Conservation (phyloP, 805 yeast species). For the Yamadazyma laniorum region DNA sequence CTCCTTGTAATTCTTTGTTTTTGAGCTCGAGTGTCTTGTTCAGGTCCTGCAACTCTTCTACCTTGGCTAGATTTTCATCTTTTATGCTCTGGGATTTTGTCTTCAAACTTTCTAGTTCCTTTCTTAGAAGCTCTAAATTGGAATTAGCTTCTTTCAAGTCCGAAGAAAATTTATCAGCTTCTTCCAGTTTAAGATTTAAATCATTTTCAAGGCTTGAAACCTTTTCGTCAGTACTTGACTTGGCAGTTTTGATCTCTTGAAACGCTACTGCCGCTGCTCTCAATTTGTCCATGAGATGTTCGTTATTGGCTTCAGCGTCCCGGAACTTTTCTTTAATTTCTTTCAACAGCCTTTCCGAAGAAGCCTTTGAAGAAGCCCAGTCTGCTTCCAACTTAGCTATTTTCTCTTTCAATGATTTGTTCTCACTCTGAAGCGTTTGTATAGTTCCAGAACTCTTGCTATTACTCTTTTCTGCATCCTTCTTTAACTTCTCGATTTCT, state of each 20-base stretch:
- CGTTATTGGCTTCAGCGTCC: slow-evolving; percentile 31
- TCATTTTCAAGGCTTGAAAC: slow-evolving; percentile 14
- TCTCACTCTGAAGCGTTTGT: slow-evolving; percentile 20
- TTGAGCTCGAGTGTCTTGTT: not conserved
- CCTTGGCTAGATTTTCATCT: not conserved
- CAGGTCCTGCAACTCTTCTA: not conserved
- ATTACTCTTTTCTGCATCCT: slow-evolving; percentile 34
- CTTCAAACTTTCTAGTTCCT: slow-evolving; percentile 1
- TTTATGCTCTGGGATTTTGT: not conserved
- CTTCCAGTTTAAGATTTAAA: slow-evolving; percentile 14
- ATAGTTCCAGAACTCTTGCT: slow-evolving; percentile 21
- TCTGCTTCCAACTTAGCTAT: slow-evolving; percentile 21
- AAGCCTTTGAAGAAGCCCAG: slow-evolving; percentile 18
- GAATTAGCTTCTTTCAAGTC: slow-evolving; percentile 12
- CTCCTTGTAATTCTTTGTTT: not conserved
- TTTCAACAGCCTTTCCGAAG: slow-evolving; percentile 17
- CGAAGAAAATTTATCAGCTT: slow-evolving; percentile 7
- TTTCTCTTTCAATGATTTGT: slow-evolving; percentile 23
- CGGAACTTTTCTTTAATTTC: slow-evolving; percentile 22
- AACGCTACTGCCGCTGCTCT: slow-evolving; percentile 38
- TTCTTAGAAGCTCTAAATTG: not conserved
- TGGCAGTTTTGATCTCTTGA: slow-evolving; percentile 26
- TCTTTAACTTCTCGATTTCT: slow-evolving; percentile 29
- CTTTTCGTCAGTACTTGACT: slow-evolving; percentile 17
- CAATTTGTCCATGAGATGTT: slow-evolving; percentile 41